A percentile compares a stretch with the other conserved stretches of the same genome.
Conservation (phyloP, 257 asterid species). For the Oldenlandia corymbosa region DNA sequence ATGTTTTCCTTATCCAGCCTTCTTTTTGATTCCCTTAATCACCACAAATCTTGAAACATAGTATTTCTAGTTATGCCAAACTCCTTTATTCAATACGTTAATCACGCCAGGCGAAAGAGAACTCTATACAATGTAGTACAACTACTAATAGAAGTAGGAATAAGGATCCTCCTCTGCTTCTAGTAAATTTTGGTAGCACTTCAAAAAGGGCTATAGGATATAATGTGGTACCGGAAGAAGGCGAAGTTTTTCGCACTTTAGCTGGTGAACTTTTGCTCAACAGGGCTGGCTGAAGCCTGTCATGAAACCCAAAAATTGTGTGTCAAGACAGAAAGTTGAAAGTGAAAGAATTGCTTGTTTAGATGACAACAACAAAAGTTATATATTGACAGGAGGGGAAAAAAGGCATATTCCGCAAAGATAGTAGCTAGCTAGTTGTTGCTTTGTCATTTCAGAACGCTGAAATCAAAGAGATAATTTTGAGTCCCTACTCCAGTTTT, state of each 20-base stretch:
- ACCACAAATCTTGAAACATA: conserved; percentile 5
- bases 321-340: not conserved
- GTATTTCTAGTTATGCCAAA: conserved; percentile 9
- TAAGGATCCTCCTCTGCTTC: conserved; percentile 4
- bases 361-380: not conserved
- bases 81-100: conserved; percentile 27
- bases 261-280: conserved; percentile 37
- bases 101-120: conserved; percentile 15
- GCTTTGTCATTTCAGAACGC: not conserved
- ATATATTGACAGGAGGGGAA: not conserved
- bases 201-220: conserved; percentile 6
- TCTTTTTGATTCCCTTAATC: conserved; percentile 1
- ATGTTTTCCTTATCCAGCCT: conserved; percentile 21
- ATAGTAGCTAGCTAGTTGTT: not conserved
- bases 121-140: conserved; percentile 27
- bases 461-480: not conserved
- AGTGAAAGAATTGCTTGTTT: not conserved
- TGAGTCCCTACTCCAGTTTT: not conserved
- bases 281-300: conserved; percentile 35
- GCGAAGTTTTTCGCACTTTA: conserved; percentile 3
- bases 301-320: not conserved
- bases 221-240: not conserved
- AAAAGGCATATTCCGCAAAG: not conserved
- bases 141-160: not conserved
- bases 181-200: not conserved